Percentiles rank a stretch among this genome's conserved stretches.
These are phyloP conservation scores for Xylariaceae sp. DNA, from an alignment of 2,329 filamentous ascomycete genomes.

Conservation along the genomic window DNA sequence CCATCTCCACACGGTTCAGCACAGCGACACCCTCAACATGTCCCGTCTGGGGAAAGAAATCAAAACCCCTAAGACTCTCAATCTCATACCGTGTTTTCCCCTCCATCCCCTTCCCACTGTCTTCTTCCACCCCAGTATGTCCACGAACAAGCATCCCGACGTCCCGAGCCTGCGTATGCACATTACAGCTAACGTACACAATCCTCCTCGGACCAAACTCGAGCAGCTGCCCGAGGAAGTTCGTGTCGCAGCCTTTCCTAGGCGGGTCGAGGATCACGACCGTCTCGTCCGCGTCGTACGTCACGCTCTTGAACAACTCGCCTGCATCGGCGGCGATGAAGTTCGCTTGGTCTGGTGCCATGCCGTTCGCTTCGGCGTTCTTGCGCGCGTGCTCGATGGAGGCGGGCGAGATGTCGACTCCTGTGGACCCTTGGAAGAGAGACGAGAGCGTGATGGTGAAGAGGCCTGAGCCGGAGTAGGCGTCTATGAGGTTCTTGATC, in stretches of 20 bases:
- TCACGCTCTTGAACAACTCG: slow-evolving; percentile 72
- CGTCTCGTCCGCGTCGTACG: slow-evolving; percentile 73
- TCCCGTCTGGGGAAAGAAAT: slow-evolving; percentile 90
- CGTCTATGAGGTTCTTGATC: slow-evolving; percentile 49
- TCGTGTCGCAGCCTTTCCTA: slow-evolving; percentile 85
- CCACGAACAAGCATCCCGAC: slow-evolving; percentile 78
- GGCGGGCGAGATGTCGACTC: slow-evolving; percentile 81
- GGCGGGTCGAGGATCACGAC: slow-evolving; percentile 96
- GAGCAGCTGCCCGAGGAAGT: slow-evolving; percentile 78
- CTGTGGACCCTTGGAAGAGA: slow-evolving; percentile 77
- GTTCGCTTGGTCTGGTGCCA: slow-evolving; percentile 63
- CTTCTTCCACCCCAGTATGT: slow-evolving; percentile 30
- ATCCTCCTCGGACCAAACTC: slow-evolving; percentile 73
- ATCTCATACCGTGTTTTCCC: slow-evolving; percentile 64
- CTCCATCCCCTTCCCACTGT: slow-evolving; percentile 27
- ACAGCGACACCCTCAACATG: slow-evolving; percentile 68
- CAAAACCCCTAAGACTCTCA: slow-evolving; percentile 87
- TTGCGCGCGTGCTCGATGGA: slow-evolving; percentile 74
- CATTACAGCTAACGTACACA: slow-evolving; percentile 95
- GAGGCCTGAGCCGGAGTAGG: slow-evolving; percentile 94
- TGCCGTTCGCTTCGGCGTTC: slow-evolving; percentile 75
- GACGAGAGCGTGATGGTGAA: slow-evolving; percentile 92
- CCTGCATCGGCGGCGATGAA: slow-evolving; percentile 90
- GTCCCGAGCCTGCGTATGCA: slow-evolving; percentile 94
- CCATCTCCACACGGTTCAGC: slow-evolving; percentile 51